Evolutionary conservation across 805 yeast species (phyloP), one percentile per base, ranked within the genome.

Genomic region (Brettanomyces nanus): DNA sequence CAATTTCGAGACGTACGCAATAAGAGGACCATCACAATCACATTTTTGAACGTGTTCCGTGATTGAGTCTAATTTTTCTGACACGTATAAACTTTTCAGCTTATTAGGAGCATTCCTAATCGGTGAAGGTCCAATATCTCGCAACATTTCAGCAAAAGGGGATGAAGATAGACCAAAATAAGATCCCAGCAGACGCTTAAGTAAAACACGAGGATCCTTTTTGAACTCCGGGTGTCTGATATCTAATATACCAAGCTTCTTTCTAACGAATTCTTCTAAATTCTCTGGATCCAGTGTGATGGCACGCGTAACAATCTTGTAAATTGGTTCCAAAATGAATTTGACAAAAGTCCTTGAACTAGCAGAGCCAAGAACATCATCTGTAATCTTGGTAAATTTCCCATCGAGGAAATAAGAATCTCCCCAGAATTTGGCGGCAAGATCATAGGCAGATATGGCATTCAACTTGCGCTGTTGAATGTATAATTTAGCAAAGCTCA

Each of bases 261-360:
- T 49, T 49, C 66, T 62, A n/a, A 85, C 55, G 18, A 72, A 54
- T 3, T 41, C 39, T 7, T 68, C 52, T 14, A 85, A 52, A 0
- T 61, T 61, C 4, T 59, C 54, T 2, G 72, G 59, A 14, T 71
- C 71, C 26, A 70, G 65, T 0, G 85, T 67, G 9, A 90, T 51
- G 0, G 83, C 66, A 35, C 73, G 68, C 0, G 85, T 67, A 27
- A 79, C 60, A 6, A 89, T 53, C 53, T 90, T 89, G 61, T 87
- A 90, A 10, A 90, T 50, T 2, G 97, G 98, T 19, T 75, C 76
- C 6, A 87, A 59, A 6, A 92, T 68, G 47, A 86, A 81, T 32
- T 68, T 63, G 5, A 71, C 69, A 55, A 90, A 83, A 1, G 85
- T 54, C 37, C 75, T 51, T 28, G 41, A 28, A 2, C 23, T 25